Conservation (phyloP, 2,329 filamentous ascomycete species). For the Ophiostoma himal-ulmi region DNA sequence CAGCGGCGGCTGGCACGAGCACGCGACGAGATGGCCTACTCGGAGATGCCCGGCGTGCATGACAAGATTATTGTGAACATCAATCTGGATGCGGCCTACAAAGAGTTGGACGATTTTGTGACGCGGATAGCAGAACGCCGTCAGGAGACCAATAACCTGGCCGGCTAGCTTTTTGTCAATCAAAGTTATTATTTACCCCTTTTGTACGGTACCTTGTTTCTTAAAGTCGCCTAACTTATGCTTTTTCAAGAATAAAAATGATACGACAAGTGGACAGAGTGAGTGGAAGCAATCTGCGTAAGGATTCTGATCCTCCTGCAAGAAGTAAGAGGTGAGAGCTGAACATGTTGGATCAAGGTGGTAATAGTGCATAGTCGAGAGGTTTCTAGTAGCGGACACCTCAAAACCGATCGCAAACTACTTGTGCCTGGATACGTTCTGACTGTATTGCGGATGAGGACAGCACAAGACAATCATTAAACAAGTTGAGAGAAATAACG, state of each 20-base stretch:
- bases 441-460: too few relatives aligned
- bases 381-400: background rate
- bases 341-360: background rate
- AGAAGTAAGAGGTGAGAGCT: background rate
- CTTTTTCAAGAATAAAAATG: too few relatives aligned
- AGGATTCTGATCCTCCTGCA: background rate
- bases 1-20: background rate
- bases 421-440: background rate
- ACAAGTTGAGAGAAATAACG: too few relatives aligned
- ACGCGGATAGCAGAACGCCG: background rate
- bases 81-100: background rate
- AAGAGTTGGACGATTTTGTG: background rate
- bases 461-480: too few relatives aligned
- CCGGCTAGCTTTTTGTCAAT: too few relatives aligned
- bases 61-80: background rate
- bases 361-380: too few relatives aligned
- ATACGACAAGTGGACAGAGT: background rate
- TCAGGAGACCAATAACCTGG: too few relatives aligned
- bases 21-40: background rate
- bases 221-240: too few relatives aligned
- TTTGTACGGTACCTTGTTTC: background rate
- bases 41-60: background rate
- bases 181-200: background rate
- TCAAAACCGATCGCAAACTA: too few relatives aligned
- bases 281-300: background rate